Evolutionary conservation across 352 stramenopile genomes (phyloP).

Genomic region (Globisporangium paddicum): DNA sequence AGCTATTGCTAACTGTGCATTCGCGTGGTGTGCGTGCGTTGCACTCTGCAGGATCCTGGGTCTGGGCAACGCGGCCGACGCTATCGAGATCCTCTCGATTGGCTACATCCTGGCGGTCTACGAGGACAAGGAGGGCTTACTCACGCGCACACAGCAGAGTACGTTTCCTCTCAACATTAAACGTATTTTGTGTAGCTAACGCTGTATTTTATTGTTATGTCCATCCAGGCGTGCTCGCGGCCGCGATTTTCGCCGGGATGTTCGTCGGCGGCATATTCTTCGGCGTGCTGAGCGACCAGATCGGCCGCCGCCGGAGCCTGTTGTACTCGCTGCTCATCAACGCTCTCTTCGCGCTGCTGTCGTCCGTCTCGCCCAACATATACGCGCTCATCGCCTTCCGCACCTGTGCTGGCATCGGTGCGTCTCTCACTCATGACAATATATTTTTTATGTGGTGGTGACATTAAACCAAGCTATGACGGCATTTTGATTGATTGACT

Average conservation of each 20-base stretch:
- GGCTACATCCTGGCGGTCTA: conserved; percentile 89
- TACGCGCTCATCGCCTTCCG: conserved; percentile 59
- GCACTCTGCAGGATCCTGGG: conserved; percentile 51
- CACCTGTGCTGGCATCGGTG: conserved; percentile 58
- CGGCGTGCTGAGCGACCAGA: conserved; percentile 66
- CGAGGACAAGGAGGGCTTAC: conserved; percentile 60
- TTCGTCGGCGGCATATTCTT: conserved; percentile 81
- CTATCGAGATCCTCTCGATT: conserved; percentile 89
- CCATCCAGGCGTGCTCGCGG: conserved; percentile 61
- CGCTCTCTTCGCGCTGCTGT: conserved; percentile 68
- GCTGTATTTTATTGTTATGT: background rate
- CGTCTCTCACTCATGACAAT: too few species aligned
- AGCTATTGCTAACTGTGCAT: background rate
- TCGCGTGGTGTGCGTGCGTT: background rate
- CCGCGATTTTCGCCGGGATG: conserved; percentile 89
- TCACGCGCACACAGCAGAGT: conserved; percentile 51
- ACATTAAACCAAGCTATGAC: too few species aligned
- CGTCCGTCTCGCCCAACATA: conserved; percentile 59
- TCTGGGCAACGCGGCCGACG: conserved; percentile 84
- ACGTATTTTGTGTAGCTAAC: background rate
- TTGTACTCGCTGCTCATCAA: conserved; percentile 82
- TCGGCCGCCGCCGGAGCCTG: conserved; percentile 69
- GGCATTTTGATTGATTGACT: too few species aligned
- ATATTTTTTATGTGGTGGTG: too few species aligned
- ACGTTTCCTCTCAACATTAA: conserved; percentile 9